Evolutionary conservation across 768 basidiomycete genomes (phyloP).

Genomic region (Pleurotus giganteus): DNA sequence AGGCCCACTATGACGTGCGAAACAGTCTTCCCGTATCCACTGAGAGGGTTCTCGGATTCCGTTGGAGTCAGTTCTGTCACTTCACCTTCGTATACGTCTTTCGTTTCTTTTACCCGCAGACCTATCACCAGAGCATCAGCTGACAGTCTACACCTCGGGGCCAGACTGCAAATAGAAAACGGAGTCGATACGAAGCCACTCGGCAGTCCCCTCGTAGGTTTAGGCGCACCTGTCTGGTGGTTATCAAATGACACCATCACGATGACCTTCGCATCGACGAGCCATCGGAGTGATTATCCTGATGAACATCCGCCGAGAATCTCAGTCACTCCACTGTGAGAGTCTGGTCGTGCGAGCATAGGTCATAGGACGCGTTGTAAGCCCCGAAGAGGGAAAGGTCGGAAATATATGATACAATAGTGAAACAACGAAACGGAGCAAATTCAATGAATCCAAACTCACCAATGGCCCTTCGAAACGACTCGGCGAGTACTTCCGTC

Average conservation of each 20-base stretch:
- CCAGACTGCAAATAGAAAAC: constrained; percentile 5
- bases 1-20: constrained; percentile 97
- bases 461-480: constrained; percentile 95
- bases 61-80: constrained; percentile 96
- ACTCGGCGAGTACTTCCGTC: constrained; percentile 95
- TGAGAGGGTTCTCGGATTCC: constrained; percentile 95
- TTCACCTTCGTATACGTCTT: constrained; percentile 98
- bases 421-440: not conserved
- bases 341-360: not conserved
- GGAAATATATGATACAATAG: not conserved
- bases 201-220: not conserved
- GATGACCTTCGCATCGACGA: not conserved
- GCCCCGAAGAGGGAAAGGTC: not conserved
- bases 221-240: not conserved
- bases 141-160: not conserved
- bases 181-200: not conserved
- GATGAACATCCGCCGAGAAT: not conserved
- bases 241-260: not conserved
- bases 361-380: constrained; percentile 1
- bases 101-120: constrained; percentile 97
- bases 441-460: constrained; percentile 26
- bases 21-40: constrained; percentile 97
- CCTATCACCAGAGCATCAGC: constrained; percentile 44
- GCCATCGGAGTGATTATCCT: not conserved
- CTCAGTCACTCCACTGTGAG: constrained; percentile 1